Percentiles rank a stretch among this genome's conserved stretches.
Evolutionary conservation across 108 stramenopile genomes (phyloP).

Genomic region (Nitzschia putrida): DNA sequence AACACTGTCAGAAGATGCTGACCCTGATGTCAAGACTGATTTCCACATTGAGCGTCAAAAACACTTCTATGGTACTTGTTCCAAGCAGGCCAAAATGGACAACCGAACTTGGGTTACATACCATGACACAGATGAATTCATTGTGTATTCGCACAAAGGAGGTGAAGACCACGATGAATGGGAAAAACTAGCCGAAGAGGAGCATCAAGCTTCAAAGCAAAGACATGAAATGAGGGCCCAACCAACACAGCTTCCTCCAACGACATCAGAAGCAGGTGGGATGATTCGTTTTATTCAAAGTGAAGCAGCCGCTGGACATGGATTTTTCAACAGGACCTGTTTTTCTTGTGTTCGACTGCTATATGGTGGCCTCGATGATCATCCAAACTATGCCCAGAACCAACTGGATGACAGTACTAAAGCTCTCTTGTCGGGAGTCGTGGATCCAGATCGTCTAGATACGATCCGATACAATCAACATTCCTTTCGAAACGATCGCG

Average conservation of each 20-base stretch:
- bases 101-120: conserved; percentile 13
- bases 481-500: not conserved
- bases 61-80: conserved; percentile 23
- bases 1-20: conserved; percentile 1
- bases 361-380: conserved; percentile 28
- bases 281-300: conserved; percentile 3
- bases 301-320: not conserved
- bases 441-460: conserved; percentile 10
- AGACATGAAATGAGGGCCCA: not conserved
- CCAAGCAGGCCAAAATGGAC: conserved; percentile 2
- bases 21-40: conserved; percentile 11
- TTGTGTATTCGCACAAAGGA: not conserved
- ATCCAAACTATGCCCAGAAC: not conserved
- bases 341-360: conserved; percentile 26
- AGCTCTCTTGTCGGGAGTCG: conserved; percentile 1
- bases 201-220: not conserved
- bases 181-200: not conserved
- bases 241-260: not conserved
- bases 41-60: conserved; percentile 17
- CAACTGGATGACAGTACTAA: not conserved
- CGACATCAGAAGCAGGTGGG: not conserved
- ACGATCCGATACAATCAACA: conserved; percentile 18
- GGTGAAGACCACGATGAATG: not conserved
- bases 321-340: conserved; percentile 6
- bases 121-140: conserved; percentile 31